Conservation (phyloP, 2,329 filamentous ascomycete species). For the Arthrobotrys megalospora region DNA sequence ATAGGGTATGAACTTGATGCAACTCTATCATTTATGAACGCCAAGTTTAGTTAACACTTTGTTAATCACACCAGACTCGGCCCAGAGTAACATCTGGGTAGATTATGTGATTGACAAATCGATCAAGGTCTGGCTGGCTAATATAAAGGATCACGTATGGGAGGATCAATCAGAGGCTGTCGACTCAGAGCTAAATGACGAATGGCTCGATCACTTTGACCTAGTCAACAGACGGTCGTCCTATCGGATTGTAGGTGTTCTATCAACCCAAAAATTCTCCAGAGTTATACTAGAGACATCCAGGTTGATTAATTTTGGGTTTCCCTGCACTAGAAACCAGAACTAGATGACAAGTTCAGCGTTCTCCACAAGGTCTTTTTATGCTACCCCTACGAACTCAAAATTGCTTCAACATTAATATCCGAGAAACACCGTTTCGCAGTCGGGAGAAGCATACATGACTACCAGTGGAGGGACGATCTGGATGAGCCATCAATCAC, state of each 20-base stretch:
- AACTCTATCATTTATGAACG: not conserved
- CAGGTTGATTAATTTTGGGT: not conserved
- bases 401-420: slow-evolving; percentile 10
- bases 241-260: slow-evolving; percentile 6
- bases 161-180: slow-evolving; percentile 1
- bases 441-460: slow-evolving; percentile 9
- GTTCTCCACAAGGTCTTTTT: slow-evolving; percentile 1
- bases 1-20: slow-evolving; percentile 2
- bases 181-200: not conserved
- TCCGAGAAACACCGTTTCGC: slow-evolving; percentile 35
- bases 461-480: slow-evolving; percentile 10
- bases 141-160: slow-evolving; percentile 6
- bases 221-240: not conserved
- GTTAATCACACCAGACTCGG: slow-evolving; percentile 1
- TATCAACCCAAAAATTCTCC: not conserved
- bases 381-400: slow-evolving; percentile 1
- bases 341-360: slow-evolving; percentile 29
- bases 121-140: slow-evolving; percentile 14
- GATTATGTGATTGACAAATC: slow-evolving; percentile 16
- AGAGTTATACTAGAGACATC: not conserved
- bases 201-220: slow-evolving; percentile 14
- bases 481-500: not conserved
- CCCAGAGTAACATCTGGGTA: slow-evolving; percentile 10
- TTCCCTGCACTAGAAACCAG: slow-evolving; percentile 3
- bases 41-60: not conserved